Conservation (phyloP, 306 rosid species). For the Malus sylvestris region DNA sequence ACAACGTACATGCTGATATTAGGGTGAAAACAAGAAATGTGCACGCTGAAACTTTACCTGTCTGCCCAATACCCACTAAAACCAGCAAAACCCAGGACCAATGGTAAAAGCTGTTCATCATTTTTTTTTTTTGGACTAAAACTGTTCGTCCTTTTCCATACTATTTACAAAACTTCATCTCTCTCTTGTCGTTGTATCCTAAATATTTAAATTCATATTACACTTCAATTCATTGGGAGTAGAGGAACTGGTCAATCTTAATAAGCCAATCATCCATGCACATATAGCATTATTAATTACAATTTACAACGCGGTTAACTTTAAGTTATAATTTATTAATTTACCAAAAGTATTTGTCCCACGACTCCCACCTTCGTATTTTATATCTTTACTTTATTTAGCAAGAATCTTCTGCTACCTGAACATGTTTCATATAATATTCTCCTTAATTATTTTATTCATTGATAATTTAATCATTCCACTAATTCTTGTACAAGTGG, state of each 20-base stretch:
- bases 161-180: slow-evolving; percentile 23
- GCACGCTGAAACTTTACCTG: background rate
- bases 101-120: slow-evolving; percentile 8
- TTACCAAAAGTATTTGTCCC: background rate
- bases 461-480: background rate
- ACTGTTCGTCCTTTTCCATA: slow-evolving; percentile 3
- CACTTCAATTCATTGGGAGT: slow-evolving; percentile 43
- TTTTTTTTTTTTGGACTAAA: background rate
- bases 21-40: background rate
- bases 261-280: background rate
- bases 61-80: background rate
- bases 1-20: background rate
- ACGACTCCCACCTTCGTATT: background rate
- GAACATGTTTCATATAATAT: slow-evolving; percentile 6
- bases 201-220: slow-evolving; percentile 23
- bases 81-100: slow-evolving; percentile 22
- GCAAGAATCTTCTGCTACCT: slow-evolving; percentile 16
- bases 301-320: background rate
- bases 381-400: background rate
- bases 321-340: too few relatives aligned
- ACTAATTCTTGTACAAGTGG: slow-evolving; percentile 9
- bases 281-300: too few relatives aligned
- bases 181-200: background rate
- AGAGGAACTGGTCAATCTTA: background rate
- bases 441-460: slow-evolving; percentile 6